Conservation (phyloP, 148 eudicot genomes). For the Arbutus unedo region DNA sequence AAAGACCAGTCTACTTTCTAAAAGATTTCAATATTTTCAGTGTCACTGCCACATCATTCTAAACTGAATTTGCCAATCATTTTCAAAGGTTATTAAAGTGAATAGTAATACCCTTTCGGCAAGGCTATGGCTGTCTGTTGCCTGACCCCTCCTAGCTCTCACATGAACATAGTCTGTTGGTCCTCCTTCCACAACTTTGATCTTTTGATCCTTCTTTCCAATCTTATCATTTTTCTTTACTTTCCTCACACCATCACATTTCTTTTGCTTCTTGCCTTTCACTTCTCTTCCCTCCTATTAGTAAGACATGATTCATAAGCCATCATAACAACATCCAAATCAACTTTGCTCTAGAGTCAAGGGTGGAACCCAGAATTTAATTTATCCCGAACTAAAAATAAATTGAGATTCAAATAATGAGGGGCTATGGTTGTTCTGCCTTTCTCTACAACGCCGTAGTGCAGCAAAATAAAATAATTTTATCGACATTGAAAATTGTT, state of each 20-base stretch:
- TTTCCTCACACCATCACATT: conserved; percentile 9
- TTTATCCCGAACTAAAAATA: too few species aligned
- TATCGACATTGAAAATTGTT: too few species aligned
- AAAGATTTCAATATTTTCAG: too few species aligned
- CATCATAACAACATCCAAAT: neutral
- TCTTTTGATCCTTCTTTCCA: conserved; percentile 16
- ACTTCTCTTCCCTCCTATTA: conserved; percentile 31
- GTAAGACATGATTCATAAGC: neutral
- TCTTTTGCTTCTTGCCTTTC: conserved; percentile 51
- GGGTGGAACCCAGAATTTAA: too few species aligned
- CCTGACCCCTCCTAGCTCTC: conserved; percentile 91
- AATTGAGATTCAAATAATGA: too few species aligned
- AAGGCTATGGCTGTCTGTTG: conserved; percentile 89
- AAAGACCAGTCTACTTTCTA: too few species aligned
- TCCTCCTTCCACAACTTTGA: conserved; percentile 30
- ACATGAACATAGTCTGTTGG: conserved; percentile 79
- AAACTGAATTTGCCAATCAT: neutral
- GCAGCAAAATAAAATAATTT: neutral
- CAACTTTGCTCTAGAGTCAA: too few species aligned
- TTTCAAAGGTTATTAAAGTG: neutral
- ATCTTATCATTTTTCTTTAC: conserved; percentile 19
- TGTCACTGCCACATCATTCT: neutral
- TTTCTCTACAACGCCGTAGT: too few species aligned
- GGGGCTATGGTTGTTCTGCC: too few species aligned
- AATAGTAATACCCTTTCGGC: conserved; percentile 70